These are phyloP conservation scores for Fusarium anguioides DNA, from an alignment of 2,329 filamentous ascomycete species.

Conservation along the genomic window DNA sequence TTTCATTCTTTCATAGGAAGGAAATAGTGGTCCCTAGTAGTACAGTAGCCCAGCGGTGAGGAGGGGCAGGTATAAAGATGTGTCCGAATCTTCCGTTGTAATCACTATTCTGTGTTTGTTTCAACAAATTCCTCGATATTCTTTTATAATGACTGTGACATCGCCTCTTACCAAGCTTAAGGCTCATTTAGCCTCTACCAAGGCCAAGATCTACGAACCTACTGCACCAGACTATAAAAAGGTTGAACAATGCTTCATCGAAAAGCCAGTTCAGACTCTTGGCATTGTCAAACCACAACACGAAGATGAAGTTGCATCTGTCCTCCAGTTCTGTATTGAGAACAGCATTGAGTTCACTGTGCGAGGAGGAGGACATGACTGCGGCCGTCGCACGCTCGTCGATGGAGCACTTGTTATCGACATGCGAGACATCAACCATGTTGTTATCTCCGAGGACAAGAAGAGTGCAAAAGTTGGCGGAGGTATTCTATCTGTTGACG, in stretches of 20 bases:
- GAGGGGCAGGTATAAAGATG: not conserved
- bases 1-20: too few relatives aligned
- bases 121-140: accelerated
- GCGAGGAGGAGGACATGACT: conserved; percentile 19
- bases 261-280: conserved; percentile 2
- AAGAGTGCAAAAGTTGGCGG: conserved; percentile 4
- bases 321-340: not conserved
- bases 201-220: accelerated
- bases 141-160: not conserved
- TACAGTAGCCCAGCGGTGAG: too few relatives aligned
- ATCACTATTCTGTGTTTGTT: accelerated
- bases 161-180: not conserved
- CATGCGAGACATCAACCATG: conserved; percentile 28
- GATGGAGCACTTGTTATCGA: conserved; percentile 15
- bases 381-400: not conserved
- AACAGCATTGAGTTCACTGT: conserved; percentile 4
- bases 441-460: not conserved
- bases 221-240: conserved; percentile 32
- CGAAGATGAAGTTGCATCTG: not conserved
- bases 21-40: too few relatives aligned
- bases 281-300: not conserved
- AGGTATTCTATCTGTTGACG: not conserved
- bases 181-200: not conserved
- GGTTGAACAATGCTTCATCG: not conserved
- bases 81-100: accelerated